Percentiles rank a stretch among this genome's conserved stretches.
Conservation (phyloP, 129 eudicot genomes). For the Centrapalus pauciflorus region DNA sequence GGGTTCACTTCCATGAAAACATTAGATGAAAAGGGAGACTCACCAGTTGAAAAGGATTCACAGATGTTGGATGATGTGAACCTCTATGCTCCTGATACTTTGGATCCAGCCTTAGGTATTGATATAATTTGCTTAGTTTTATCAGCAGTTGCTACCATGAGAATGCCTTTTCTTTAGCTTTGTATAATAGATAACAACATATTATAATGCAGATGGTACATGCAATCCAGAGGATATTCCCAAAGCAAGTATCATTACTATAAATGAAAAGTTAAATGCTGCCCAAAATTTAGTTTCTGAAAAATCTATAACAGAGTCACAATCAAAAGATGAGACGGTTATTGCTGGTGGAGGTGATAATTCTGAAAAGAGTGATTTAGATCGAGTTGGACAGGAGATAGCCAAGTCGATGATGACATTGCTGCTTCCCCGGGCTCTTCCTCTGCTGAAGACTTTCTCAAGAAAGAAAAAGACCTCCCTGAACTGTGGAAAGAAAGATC, state of each 20-base stretch:
- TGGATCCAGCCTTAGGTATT: conserved; percentile 59
- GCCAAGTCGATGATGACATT: conserved; percentile 78
- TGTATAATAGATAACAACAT: not conserved
- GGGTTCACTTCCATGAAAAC: conserved; percentile 27
- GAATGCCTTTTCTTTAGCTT: not conserved
- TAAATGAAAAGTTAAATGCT: conserved; percentile 32
- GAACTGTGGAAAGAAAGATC: conserved; percentile 25
- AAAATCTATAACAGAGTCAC: conserved; percentile 39
- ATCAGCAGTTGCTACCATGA: not conserved
- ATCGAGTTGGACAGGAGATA: conserved; percentile 64
- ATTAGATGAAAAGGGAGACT: conserved; percentile 32
- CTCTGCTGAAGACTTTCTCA: conserved; percentile 67
- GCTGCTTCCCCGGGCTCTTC: conserved; percentile 89
- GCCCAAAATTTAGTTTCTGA: conserved; percentile 34
- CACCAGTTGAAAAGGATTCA: conserved; percentile 26
- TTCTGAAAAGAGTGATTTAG: conserved; percentile 56
- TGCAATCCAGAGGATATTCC: conserved; percentile 16
- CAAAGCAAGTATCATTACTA: conserved; percentile 17
- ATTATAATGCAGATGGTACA: conserved; percentile 34
- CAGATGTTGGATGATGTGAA: conserved; percentile 25
- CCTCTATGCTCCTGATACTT: conserved; percentile 67
- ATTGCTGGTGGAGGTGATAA: conserved; percentile 25
- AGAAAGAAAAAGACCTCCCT: conserved; percentile 59
- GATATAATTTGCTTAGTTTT: conserved; percentile 1
- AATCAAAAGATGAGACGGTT: conserved; percentile 42